Evolutionary conservation across 78 protist species (phyloP).

Genomic region (Dictyostelium discoideum): DNA sequence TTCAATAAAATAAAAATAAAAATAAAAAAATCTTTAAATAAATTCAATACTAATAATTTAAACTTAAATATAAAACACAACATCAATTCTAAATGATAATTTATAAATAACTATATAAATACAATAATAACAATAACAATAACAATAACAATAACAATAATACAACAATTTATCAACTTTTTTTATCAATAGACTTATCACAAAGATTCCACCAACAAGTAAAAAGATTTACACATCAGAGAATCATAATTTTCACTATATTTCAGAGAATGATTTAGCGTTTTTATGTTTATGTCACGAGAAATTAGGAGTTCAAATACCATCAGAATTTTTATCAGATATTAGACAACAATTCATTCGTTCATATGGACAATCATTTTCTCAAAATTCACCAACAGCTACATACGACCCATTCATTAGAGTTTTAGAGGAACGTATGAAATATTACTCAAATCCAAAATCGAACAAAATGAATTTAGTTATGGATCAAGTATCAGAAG

Average conservation of each 20-base stretch:
- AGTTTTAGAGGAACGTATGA: conserved; percentile 70
- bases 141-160: neutral
- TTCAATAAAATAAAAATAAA: neutral
- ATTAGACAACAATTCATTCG: conserved; percentile 28
- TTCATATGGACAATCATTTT: conserved; percentile 42
- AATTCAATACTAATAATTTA: neutral
- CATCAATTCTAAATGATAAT: neutral
- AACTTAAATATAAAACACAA: neutral
- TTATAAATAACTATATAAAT: neutral
- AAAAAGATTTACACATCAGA: conserved; percentile 65
- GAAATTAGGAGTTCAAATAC: conserved; percentile 55
- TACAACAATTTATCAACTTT: neutral
- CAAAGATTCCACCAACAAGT: conserved; percentile 69
- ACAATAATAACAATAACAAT: neutral
- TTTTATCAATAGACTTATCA: neutral
- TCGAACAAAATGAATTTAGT: conserved; percentile 64
- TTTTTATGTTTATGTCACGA: conserved; percentile 73
- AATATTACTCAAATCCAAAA: conserved; percentile 62
- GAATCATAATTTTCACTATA: conserved; percentile 71
- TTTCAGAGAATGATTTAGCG: conserved; percentile 78
- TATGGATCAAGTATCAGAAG: conserved; percentile 59
- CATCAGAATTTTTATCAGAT: conserved; percentile 67
- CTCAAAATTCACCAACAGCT: conserved; percentile 54
- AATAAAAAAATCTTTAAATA: neutral
- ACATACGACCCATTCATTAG: conserved; percentile 72